Base-by-base conservation (phyloP, 78 protist species). In the Dictyostelium intermedium region DNA sequence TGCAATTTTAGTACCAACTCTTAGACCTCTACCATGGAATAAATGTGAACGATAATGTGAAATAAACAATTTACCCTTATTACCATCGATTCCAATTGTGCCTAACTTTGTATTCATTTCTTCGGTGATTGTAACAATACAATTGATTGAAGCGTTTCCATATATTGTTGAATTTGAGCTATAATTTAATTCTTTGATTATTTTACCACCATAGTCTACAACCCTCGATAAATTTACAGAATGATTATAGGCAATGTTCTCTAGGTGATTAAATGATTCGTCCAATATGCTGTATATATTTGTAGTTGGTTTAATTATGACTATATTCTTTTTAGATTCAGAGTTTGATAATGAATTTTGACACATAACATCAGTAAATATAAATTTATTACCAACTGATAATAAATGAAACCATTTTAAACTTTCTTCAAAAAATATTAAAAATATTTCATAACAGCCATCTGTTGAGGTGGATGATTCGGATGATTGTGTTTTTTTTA, bases 11-110 rank as follows among this genome's bases (percentile, higher is more conserved):
- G 72, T 89, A 16, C 94, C 94, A 79, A 63, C 23, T 30, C 94
- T 43, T 11, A 89, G 11, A 34, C 94, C 94, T 39, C 94, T 61
- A 20, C 83, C 94, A 69, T 43, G 53, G 72, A 80, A 89, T 37
- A 83, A 37, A 25, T 80, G 50, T 3, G 70, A 69, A 20, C 56
- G 41, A 32, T 80, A 89, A 45, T 89, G 94, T 25, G 87, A 79
- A 34, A 89, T 32, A 14, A 89, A 80, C 23, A 89, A 43, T 50
- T 56, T 61, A 43, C 60, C 53, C 35, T 25, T 66, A 25, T 37
- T 27, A 13, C 50, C 56, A 47, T 89, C 87, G 18, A 89, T 45
- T 2, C 45, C 63, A 25, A 79, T 66, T 1, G 70, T 61, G 4
- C 87, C 85, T 9, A 34, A 50, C 1, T 80, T 20, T n/a, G 14